These are phyloP conservation scores for Diaporthe caulivora DNA, from an alignment of 2,329 filamentous ascomycete genomes.

Conservation along the genomic window DNA sequence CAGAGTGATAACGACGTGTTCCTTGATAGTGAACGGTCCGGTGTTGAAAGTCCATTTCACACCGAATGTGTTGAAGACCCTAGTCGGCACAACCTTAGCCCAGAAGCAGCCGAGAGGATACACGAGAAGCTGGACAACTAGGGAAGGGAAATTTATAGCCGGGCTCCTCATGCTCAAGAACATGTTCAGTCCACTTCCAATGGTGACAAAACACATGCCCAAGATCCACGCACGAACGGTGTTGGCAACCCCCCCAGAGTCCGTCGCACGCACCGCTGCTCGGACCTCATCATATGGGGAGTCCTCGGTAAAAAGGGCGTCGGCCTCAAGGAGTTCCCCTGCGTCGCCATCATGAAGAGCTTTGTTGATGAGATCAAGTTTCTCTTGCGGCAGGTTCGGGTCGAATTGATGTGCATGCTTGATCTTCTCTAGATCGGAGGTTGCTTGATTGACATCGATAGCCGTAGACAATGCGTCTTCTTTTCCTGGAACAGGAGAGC, in stretches of 20 bases:
- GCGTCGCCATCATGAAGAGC: slow-evolving; percentile 48
- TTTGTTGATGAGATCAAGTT: slow-evolving; percentile 48
- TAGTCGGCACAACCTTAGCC: slow-evolving; percentile 56
- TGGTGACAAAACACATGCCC: slow-evolving; percentile 57
- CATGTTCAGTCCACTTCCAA: slow-evolving; percentile 55
- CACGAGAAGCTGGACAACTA: slow-evolving; percentile 56
- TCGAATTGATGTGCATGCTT: slow-evolving; percentile 51
- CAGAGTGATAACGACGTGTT: slow-evolving; percentile 58
- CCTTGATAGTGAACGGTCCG: slow-evolving; percentile 60
- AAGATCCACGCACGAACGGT: slow-evolving; percentile 60
- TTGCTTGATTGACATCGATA: slow-evolving; percentile 34
- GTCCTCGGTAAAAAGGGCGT: slow-evolving; percentile 50
- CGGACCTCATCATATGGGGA: slow-evolving; percentile 57
- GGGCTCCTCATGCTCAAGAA: slow-evolving; percentile 52
- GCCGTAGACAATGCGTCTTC: neutral
- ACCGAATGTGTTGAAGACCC: slow-evolving; percentile 56
- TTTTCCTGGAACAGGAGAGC: slow-evolving; percentile 27
- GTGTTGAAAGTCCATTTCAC: slow-evolving; percentile 57
- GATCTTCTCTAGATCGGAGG: slow-evolving; percentile 46
- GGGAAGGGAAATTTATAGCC: slow-evolving; percentile 52
- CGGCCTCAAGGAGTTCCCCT: slow-evolving; percentile 48
- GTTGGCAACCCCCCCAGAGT: slow-evolving; percentile 57
- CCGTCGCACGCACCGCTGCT: slow-evolving; percentile 58
- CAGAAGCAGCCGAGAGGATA: slow-evolving; percentile 59
- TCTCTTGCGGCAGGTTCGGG: slow-evolving; percentile 50